These are phyloP conservation scores for Elsinoe fawcettii DNA, from an alignment of 2,329 filamentous ascomycete genomes.

Conservation along the genomic window DNA sequence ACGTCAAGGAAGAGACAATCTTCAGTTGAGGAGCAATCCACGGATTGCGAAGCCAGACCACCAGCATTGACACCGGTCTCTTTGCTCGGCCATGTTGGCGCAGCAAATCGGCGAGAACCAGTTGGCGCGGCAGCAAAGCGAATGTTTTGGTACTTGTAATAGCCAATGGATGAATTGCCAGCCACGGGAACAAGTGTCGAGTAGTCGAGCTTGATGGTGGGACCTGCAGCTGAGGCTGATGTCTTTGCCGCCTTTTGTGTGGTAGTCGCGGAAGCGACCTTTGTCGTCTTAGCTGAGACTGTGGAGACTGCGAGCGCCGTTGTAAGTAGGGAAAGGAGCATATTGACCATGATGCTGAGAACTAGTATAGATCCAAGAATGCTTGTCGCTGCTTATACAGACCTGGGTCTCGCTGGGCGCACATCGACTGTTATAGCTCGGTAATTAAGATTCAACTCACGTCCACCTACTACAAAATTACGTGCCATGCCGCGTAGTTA, in stretches of 20 bases:
- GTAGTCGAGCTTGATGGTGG: conserved; percentile 27
- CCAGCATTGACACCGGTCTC: conserved; percentile 31
- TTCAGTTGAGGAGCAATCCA: conserved; percentile 29
- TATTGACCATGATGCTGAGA: background rate
- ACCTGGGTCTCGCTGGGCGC: background rate
- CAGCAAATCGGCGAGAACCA: conserved; percentile 24
- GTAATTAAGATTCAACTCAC: background rate
- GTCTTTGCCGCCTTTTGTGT: background rate
- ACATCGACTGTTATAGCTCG: background rate
- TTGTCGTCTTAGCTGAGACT: background rate
- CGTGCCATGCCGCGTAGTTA: background rate
- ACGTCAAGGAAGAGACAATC: conserved; percentile 23
- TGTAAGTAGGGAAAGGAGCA: background rate
- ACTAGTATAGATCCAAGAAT: background rate
- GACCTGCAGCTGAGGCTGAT: background rate
- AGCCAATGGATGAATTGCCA: conserved; percentile 24
- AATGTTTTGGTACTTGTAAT: conserved; percentile 33
- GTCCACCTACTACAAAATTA: background rate
- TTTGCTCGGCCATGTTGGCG: conserved; percentile 29
- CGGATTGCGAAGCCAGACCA: conserved; percentile 30
- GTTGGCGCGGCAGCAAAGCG: conserved; percentile 17
- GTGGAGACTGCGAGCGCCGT: background rate
- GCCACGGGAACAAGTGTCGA: conserved; percentile 23
- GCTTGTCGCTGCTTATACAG: background rate
- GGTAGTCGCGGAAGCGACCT: background rate